Conservation (phyloP, 2,329 filamentous ascomycete species). For the Emmonsiellopsis sp. region DNA sequence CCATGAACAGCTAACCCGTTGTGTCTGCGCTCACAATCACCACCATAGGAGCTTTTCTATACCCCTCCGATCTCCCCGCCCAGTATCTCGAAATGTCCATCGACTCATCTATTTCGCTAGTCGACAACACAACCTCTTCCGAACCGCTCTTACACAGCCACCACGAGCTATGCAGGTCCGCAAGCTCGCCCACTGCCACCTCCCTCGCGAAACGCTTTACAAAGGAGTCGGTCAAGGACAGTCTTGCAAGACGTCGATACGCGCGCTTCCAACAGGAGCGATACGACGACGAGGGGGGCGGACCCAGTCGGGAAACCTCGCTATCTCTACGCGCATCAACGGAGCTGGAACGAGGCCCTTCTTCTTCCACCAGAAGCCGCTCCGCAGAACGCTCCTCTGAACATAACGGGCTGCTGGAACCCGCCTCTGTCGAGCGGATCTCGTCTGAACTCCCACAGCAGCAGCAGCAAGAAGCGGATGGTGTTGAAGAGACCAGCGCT, state of each 20-base stretch:
- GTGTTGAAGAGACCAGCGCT: constrained; percentile 30
- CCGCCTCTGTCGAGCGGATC: not conserved
- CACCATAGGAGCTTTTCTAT: not conserved
- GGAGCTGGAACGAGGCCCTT: not conserved
- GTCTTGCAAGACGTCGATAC: constrained; percentile 36
- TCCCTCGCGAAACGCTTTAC: constrained; percentile 23
- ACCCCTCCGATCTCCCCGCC: not conserved
- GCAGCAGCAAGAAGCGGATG: not conserved
- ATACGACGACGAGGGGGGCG: constrained; percentile 21
- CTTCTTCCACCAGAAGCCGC: not conserved
- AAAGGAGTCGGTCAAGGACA: constrained; percentile 28
- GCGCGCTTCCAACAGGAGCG: constrained; percentile 46
- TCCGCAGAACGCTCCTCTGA: not conserved
- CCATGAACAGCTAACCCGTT: not conserved
- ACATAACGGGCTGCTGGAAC: not conserved
- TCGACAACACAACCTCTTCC: constrained; percentile 31
- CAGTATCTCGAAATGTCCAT: constrained; percentile 17
- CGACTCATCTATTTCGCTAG: constrained; percentile 23
- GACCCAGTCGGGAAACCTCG: constrained; percentile 3
- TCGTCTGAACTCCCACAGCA: not conserved
- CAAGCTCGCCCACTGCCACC: constrained; percentile 13
- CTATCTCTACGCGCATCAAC: not conserved
- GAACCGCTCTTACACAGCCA: constrained; percentile 16
- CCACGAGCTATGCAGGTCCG: constrained; percentile 14
- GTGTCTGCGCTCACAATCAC: not conserved